Base-by-base conservation (phyloP, 352 stramenopile genomes). In the Peronospora tabacina region DNA sequence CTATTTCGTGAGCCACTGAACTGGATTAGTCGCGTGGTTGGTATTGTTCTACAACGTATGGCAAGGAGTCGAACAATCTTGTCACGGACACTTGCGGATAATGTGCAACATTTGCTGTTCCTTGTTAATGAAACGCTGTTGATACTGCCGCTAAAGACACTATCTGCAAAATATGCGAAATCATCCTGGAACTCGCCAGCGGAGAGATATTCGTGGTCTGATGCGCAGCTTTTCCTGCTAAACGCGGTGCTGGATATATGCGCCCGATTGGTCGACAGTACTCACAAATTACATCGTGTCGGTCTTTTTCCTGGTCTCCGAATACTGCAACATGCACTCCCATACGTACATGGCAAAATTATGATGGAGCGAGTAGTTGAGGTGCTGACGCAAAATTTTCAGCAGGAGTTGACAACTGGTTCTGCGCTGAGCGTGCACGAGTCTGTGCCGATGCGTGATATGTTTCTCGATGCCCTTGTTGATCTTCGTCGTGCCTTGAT, bases 11-110 rank as follows among this genome's bases (percentile, higher is more conserved):
- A 61, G 45, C 77, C 59, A 20, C 38, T 91, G 7, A 74, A 85
- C 54, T 94, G 82, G 82, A 51, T 79, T 3, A 75, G 63, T 49
- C 72, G 64, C 10, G 66, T 87, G 13, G 60, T 70, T 16, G 82
- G 70, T 0, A 85, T 90, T 42, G 81, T 94, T 8, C 41, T 94
- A 7, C 73, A 90, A 41, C 74, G 81, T 7, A 86, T 91, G 72
- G 77, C 77, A 1, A 62, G 82, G 36, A 85, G 68, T 20, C 74
- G 76, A 34, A 85, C 75, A 28, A 89, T 94, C 38, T 50, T 94
- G 17, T 87, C 81, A 0, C 67, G 80, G 28, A 62, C 69, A 0
- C 42, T 94, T 12, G 80, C 72, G 0, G 82, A 94, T 17, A 94
- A 94, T 51, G 60, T 92, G 12, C 73, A 91, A 42, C 80, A 84